Evolutionary conservation across 1,284 basidiomycete genomes (phyloP).

Genomic region (Limonomyces culmigenus): DNA sequence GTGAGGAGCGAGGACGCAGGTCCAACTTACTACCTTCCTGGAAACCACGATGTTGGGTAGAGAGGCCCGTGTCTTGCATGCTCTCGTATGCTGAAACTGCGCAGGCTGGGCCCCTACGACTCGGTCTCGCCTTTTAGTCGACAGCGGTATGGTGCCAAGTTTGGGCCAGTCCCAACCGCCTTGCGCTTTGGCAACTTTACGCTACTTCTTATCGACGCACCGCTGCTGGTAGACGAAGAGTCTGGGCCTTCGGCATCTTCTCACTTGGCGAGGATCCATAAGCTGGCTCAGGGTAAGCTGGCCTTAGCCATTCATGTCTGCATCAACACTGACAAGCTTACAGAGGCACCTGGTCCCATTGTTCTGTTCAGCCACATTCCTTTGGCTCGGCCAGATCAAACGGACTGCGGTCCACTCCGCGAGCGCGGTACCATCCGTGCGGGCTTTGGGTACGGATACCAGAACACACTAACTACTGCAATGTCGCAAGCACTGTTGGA

Average conservation of each 20-base stretch:
- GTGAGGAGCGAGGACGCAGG: slow-evolving; percentile 19
- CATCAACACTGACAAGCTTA: no score
- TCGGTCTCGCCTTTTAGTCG: slow-evolving; percentile 34
- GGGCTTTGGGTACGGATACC: slow-evolving; percentile 43
- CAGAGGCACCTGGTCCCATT: slow-evolving; percentile 6
- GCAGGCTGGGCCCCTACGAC: slow-evolving; percentile 40
- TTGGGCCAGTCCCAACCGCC: slow-evolving; percentile 36
- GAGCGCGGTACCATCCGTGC: slow-evolving; percentile 33
- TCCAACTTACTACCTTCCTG: slow-evolving; percentile 55
- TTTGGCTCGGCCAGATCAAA: slow-evolving; percentile 29
- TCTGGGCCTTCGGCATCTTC: background rate
- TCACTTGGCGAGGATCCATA: no score
- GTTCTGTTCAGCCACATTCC: slow-evolving; percentile 52
- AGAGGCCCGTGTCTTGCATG: slow-evolving; percentile 6
- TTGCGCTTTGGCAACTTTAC: slow-evolving; percentile 46
- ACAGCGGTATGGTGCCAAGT: slow-evolving; percentile 35
- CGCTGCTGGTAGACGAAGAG: slow-evolving; percentile 11
- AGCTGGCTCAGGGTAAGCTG: no score
- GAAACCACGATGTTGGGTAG: slow-evolving; percentile 75
- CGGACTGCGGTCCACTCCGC: slow-evolving; percentile 34
- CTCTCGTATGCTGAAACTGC: background rate
- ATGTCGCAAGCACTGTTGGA: slow-evolving; percentile 33
- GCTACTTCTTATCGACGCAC: slow-evolving; percentile 53
- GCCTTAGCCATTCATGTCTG: no score
- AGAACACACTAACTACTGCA: slow-evolving; percentile 36